A percentile compares a stretch with the other conserved stretches of the same genome.
Evolutionary conservation across 192 early-diverging fungal species (phyloP).

Genomic region (Helicostylum pulchrum): DNA sequence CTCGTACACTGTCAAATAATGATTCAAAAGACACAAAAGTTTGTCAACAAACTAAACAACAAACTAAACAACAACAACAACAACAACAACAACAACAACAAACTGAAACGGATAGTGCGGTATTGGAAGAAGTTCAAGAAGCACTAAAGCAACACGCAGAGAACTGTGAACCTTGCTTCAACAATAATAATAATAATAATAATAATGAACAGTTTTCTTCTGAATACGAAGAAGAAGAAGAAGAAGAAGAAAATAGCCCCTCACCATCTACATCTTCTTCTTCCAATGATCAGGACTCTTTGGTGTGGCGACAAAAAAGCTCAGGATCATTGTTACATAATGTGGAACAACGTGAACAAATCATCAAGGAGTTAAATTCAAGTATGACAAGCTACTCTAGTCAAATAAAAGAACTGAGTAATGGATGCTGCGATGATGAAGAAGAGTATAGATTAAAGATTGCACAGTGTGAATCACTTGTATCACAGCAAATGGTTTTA

Average conservation of each 20-base stretch:
- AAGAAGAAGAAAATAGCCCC: background rate
- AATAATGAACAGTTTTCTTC: background rate
- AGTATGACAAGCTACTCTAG: constrained; percentile 1
- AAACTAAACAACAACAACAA: constrained; percentile 1
- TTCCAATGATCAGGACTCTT: background rate
- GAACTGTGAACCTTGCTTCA: no score
- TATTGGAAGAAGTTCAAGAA: background rate
- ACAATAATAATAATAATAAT: no score
- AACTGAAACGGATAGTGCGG: background rate
- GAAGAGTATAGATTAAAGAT: constrained; percentile 3
- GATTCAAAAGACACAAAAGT: background rate
- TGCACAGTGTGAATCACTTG: constrained; percentile 4
- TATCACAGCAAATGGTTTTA: background rate
- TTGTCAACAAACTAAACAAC: constrained; percentile 4
- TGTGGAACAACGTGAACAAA: background rate
- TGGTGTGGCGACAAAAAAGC: no score
- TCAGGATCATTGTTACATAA: background rate
- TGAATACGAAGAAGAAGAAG: background rate
- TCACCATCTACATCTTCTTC: background rate
- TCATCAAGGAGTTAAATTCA: constrained; percentile 3
- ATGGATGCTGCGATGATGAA: no score
- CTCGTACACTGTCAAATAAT: constrained; percentile 11
- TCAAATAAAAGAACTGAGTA: background rate
- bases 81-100: constrained; percentile 1
- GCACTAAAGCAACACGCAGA: no score